These are phyloP conservation scores for Taphrina pruni DNA, from an alignment of 1,139 yeast species.

Conservation along the genomic window DNA sequence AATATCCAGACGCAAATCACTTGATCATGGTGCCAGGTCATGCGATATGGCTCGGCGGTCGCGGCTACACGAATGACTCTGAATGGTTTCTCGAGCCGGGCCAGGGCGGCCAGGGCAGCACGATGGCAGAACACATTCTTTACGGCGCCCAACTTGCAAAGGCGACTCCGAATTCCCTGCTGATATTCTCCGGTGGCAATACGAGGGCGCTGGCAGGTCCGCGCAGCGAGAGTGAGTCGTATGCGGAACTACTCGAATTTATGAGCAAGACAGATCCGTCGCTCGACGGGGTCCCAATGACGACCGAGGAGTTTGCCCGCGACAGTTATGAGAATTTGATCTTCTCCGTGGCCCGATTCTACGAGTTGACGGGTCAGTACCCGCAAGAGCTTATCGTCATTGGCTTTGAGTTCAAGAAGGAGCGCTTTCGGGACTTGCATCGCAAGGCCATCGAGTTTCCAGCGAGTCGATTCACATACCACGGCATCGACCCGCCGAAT, in stretches of 20 bases:
- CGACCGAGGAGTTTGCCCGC: slow-evolving; percentile 72
- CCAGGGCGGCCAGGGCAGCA: slow-evolving; percentile 70
- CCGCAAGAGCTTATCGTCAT: slow-evolving; percentile 64
- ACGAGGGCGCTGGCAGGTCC: slow-evolving; percentile 33
- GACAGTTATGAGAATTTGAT: slow-evolving; percentile 82
- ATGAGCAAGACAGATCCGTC: slow-evolving; percentile 10
- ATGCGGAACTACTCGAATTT: slow-evolving; percentile 39
- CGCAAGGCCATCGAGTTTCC: slow-evolving; percentile 59
- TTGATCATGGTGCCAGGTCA: slow-evolving; percentile 72
- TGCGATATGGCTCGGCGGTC: slow-evolving; percentile 61
- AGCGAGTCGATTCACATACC: slow-evolving; percentile 54
- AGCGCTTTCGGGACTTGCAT: slow-evolving; percentile 65
- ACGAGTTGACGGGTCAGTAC: slow-evolving; percentile 57
- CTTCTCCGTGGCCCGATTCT: slow-evolving; percentile 63
- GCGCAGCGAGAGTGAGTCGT: slow-evolving; percentile 36
- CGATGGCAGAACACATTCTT: slow-evolving; percentile 68
- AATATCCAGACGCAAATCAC: slow-evolving; percentile 46
- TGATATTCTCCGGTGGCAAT: slow-evolving; percentile 64
- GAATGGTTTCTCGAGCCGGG: slow-evolving; percentile 69
- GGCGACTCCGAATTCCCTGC: slow-evolving; percentile 50
- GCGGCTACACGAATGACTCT: slow-evolving; percentile 52
- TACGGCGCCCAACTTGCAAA: slow-evolving; percentile 52
- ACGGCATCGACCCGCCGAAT: slow-evolving; percentile 62
- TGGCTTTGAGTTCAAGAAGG: slow-evolving; percentile 75
- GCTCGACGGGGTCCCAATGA: slow-evolving; percentile 45